These are phyloP conservation scores for Cytospora chrysosperma DNA, from an alignment of 2,329 filamentous ascomycete genomes.

Conservation along the genomic window DNA sequence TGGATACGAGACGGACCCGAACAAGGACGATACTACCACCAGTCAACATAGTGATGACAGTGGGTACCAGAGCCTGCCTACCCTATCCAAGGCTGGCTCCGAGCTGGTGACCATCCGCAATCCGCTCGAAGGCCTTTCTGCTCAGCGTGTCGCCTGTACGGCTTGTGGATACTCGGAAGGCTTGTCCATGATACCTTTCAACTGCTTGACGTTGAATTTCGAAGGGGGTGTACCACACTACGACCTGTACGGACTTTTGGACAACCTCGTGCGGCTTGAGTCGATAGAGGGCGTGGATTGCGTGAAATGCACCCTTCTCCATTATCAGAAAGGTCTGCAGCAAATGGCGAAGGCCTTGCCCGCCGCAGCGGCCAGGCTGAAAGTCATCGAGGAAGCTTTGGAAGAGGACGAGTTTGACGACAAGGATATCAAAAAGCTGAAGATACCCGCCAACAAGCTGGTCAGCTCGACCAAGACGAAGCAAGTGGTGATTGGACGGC, in stretches of 20 bases:
- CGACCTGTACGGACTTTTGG: slow-evolving; percentile 74
- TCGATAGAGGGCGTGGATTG: slow-evolving; percentile 88
- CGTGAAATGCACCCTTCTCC: slow-evolving; percentile 80
- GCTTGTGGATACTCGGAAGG: slow-evolving; percentile 85
- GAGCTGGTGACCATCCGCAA: slow-evolving; percentile 55
- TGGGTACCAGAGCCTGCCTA: slow-evolving; percentile 51
- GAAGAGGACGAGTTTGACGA: slow-evolving; percentile 80
- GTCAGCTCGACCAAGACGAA: slow-evolving; percentile 82
- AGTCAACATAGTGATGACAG: slow-evolving; percentile 58
- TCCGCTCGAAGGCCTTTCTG: slow-evolving; percentile 82
- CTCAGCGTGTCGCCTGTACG: slow-evolving; percentile 85
- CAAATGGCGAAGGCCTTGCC: slow-evolving; percentile 53
- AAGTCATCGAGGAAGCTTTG: slow-evolving; percentile 67
- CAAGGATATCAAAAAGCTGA: slow-evolving; percentile 64
- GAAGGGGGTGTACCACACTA: slow-evolving; percentile 61
- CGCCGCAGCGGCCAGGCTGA: slow-evolving; percentile 55
- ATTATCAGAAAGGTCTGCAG: slow-evolving; percentile 48
- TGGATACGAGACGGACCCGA: slow-evolving; percentile 41
- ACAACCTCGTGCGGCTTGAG: slow-evolving; percentile 83
- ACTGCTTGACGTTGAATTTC: slow-evolving; percentile 84
- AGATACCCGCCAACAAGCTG: slow-evolving; percentile 64
- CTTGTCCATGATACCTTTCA: slow-evolving; percentile 87
- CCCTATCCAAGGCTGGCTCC: slow-evolving; percentile 36
- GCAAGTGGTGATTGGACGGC: slow-evolving; percentile 79
- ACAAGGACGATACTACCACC: slow-evolving; percentile 42